Evolutionary conservation across 805 yeast genomes (phyloP).

Genomic region (Zygosaccharomyces rouxii): DNA sequence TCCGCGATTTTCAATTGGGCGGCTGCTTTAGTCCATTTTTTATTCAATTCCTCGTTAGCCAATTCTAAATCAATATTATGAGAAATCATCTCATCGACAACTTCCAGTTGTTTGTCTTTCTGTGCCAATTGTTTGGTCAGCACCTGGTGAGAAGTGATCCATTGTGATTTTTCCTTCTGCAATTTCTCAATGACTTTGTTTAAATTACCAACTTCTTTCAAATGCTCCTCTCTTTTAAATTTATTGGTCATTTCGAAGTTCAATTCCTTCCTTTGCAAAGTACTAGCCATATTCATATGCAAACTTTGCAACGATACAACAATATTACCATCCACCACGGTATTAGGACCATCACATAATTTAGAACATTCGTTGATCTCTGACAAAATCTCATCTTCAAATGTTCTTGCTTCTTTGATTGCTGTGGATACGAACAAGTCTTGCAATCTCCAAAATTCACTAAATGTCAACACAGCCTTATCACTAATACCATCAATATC

Average conservation of each 20-base stretch:
- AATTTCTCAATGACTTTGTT: not conserved
- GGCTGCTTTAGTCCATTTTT: not conserved
- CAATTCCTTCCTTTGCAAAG: not conserved
- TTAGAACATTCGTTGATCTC: not conserved
- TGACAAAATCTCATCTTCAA: not conserved
- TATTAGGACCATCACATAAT: not conserved
- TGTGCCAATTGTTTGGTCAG: not conserved
- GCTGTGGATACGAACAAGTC: not conserved
- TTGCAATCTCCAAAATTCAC: not conserved
- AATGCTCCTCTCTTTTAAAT: not conserved
- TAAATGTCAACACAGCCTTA: not conserved
- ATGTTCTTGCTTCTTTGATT: not conserved
- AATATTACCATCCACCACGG: not conserved
- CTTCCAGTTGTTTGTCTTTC: not conserved
- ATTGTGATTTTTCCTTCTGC: not conserved
- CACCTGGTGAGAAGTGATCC: not conserved
- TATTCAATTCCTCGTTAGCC: not conserved
- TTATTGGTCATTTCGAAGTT: not conserved
- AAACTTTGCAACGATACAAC: not conserved
- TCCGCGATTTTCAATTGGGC: not conserved
- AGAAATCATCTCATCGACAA: constrained; percentile 1
- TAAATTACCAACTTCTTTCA: not conserved
- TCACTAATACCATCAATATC: not conserved
- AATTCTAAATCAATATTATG: constrained; percentile 1
- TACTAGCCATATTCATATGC: not conserved